Percentiles rank a stretch among this genome's conserved stretches.
Evolutionary conservation across 768 basidiomycete species (phyloP).

Genomic region (Rhizopogon salebrosus): DNA sequence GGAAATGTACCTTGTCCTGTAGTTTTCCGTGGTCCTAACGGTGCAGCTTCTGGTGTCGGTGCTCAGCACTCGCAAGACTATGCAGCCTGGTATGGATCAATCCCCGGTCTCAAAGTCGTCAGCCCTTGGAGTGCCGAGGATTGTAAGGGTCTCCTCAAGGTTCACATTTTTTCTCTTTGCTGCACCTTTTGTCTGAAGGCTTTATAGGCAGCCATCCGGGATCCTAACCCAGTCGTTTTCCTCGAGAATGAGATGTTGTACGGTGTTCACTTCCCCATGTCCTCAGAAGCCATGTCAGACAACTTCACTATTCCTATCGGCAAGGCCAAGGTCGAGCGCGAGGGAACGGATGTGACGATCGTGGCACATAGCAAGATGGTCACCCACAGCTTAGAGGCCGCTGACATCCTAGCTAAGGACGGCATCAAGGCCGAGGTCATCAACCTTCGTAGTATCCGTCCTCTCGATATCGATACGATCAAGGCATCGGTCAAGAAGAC

Average conservation of each 20-base stretch:
- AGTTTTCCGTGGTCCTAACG: conserved; percentile 99
- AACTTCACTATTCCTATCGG: conserved; percentile 95
- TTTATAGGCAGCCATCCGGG: conserved; percentile 85
- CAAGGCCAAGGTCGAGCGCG: conserved; percentile 93
- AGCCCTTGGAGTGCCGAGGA: conserved; percentile 99
- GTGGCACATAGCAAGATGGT: conserved; percentile 99
- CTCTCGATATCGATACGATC: conserved; percentile 96
- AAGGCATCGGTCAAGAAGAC: conserved; percentile 98
- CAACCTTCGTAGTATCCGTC: conserved; percentile 93
- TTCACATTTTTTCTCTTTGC: conserved; percentile 24
- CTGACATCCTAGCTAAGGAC: conserved; percentile 89
- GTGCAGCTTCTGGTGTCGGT: conserved; percentile 93
- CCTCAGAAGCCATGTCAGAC: conserved; percentile 89
- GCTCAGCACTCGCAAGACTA: conserved; percentile 99
- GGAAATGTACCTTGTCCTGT: conserved; percentile 98
- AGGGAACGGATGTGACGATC: conserved; percentile 89
- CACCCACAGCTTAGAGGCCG: conserved; percentile 89
- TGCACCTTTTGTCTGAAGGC: neutral
- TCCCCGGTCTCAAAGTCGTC: conserved; percentile 96
- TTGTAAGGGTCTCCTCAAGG: conserved; percentile 97
- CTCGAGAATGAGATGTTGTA: conserved; percentile 99
- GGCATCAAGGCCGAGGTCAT: conserved; percentile 97
- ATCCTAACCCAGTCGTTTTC: conserved; percentile 98
- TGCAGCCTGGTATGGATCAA: conserved; percentile 87
- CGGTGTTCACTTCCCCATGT: conserved; percentile 96